Conservation (phyloP, 768 basidiomycete genomes). For the Tremella fuciformis region DNA sequence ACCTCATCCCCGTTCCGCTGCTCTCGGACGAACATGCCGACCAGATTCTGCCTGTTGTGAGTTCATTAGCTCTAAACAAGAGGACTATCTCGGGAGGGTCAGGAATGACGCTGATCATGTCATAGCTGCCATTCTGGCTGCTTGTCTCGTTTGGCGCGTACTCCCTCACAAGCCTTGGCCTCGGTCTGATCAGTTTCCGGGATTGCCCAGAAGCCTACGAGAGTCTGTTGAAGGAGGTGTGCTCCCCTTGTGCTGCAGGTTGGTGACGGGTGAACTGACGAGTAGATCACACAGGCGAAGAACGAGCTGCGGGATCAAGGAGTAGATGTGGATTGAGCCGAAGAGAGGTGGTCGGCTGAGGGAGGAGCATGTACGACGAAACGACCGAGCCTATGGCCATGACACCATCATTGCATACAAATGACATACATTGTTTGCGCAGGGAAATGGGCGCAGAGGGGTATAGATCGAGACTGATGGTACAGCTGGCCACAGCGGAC, state of each 20-base stretch:
- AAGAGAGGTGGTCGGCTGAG: background rate
- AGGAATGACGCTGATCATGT: background rate
- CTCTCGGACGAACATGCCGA: constrained; percentile 56
- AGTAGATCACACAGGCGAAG: constrained; percentile 60
- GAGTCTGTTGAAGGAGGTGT: constrained; percentile 59
- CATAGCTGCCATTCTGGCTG: constrained; percentile 76
- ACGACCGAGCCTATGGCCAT: too few relatives aligned
- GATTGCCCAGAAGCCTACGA: constrained; percentile 78
- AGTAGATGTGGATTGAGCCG: constrained; percentile 60
- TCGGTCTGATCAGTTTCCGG: constrained; percentile 68
- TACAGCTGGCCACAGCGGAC: constrained; percentile 1
- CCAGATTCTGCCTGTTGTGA: constrained; percentile 63
- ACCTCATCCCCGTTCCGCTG: constrained; percentile 60
- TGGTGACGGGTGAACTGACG: background rate
- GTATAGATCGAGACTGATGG: background rate
- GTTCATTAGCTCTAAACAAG: constrained; percentile 33
- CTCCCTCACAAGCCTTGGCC: constrained; percentile 71
- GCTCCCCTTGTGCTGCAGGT: background rate
- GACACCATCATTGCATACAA: background rate
- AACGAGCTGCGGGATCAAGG: constrained; percentile 62
- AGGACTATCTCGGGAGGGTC: too few relatives aligned
- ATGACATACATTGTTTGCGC: background rate
- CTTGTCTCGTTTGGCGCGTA: constrained; percentile 76
- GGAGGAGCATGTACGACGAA: background rate
- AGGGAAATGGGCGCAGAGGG: too few relatives aligned